Conservation (phyloP, 2,329 filamentous ascomycete genomes). For the Aureobasidium sp. region DNA sequence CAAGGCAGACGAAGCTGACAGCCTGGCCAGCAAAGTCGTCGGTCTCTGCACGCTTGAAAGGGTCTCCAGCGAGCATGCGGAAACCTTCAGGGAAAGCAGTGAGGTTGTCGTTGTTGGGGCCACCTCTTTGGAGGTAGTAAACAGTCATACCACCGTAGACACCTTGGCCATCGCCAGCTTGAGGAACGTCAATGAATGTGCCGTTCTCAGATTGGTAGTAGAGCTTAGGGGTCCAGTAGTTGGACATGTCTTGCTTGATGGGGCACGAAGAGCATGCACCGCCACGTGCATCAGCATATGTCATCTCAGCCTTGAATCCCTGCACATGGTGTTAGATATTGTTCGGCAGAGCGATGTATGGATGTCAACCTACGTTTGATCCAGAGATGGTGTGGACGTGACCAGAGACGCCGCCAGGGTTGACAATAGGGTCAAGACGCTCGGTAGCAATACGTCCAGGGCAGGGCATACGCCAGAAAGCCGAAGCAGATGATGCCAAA, state of each 20-base stretch:
- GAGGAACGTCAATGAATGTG: conserved; percentile 52
- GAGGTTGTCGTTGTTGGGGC: conserved; percentile 56
- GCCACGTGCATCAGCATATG: conserved; percentile 50
- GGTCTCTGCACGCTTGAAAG: conserved; percentile 52
- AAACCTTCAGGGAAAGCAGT: conserved; percentile 63
- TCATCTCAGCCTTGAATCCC: conserved; percentile 56
- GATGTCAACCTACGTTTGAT: conserved; percentile 41
- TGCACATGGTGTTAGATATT: background rate
- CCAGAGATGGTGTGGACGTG: conserved; percentile 68
- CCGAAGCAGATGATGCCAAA: conserved; percentile 44
- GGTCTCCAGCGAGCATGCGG: conserved; percentile 63
- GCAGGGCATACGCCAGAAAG: conserved; percentile 65
- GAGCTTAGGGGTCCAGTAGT: conserved; percentile 70
- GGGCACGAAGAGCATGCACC: conserved; percentile 66
- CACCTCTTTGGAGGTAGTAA: conserved; percentile 57
- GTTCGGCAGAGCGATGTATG: background rate
- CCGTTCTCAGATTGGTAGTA: conserved; percentile 60
- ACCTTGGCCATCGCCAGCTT: conserved; percentile 38
- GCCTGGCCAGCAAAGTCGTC: conserved; percentile 46
- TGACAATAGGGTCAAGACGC: conserved; percentile 61
- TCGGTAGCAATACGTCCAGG: conserved; percentile 54
- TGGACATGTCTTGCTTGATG: conserved; percentile 60
- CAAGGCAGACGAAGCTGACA: conserved; percentile 51
- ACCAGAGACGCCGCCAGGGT: conserved; percentile 48
- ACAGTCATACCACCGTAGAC: conserved; percentile 57